These are phyloP conservation scores for Umbelopsis sp. DNA, from an alignment of 371 early-diverging fungal species.

Conservation along the genomic window DNA sequence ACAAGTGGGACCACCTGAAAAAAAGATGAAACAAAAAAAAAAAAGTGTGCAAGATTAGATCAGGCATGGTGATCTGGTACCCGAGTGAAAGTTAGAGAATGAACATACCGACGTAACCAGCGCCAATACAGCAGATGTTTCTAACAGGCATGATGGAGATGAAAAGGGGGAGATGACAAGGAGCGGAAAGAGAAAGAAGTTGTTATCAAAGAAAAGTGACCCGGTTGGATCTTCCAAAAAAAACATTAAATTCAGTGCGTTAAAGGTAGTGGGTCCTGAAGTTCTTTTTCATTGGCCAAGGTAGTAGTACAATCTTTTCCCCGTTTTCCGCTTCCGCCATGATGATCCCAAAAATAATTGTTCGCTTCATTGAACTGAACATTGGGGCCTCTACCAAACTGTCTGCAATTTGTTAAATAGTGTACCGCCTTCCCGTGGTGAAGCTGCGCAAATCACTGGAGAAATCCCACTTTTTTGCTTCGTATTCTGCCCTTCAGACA, in stretches of 20 bases:
- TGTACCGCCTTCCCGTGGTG: too few relatives aligned
- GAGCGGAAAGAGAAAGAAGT: conserved; percentile 12
- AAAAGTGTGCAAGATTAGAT: background rate
- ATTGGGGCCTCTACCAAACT: too few relatives aligned
- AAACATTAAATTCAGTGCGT: conserved; percentile 5
- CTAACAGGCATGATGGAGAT: conserved; percentile 37
- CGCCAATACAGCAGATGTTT: conserved; percentile 89
- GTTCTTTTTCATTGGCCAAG: background rate
- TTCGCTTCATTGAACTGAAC: too few relatives aligned
- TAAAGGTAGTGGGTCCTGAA: conserved; percentile 10
- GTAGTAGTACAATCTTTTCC: background rate
- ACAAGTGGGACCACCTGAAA: conserved; percentile 80
- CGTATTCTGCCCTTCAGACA: background rate
- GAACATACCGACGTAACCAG: conserved; percentile 85
- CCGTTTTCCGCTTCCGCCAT: background rate
- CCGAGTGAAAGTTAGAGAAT: background rate
- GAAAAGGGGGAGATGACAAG: conserved; percentile 18
- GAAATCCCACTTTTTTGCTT: too few relatives aligned
- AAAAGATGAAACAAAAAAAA: background rate
- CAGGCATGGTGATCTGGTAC: background rate
- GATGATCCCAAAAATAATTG: background rate
- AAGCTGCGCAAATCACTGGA: too few relatives aligned
- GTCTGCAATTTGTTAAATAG: too few relatives aligned
- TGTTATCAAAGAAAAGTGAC: conserved; percentile 8
- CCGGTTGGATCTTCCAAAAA: conserved; percentile 12